Conservation (phyloP, 2,329 filamentous ascomycete species). For the Moelleriella libera region DNA sequence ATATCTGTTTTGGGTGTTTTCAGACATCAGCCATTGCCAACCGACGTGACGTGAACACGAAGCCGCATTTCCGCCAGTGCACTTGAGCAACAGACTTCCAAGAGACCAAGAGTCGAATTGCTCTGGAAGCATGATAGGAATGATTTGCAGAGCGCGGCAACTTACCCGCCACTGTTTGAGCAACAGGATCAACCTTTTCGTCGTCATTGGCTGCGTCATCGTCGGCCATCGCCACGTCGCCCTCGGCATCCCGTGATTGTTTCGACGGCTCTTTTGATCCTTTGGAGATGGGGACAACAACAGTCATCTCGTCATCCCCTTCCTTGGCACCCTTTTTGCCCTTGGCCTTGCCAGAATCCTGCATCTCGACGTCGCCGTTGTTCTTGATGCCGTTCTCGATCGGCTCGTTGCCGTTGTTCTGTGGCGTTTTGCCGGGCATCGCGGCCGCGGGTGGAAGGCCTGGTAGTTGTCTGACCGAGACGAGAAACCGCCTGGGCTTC, state of each 20-base stretch:
- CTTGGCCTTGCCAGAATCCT: conserved; percentile 52
- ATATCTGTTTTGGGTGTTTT: conserved; percentile 49
- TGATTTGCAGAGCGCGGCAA: not conserved
- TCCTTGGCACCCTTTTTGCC: conserved; percentile 51
- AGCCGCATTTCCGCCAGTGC: too few relatives aligned
- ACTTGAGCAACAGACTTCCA: too few relatives aligned
- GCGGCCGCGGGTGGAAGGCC: conserved; percentile 8
- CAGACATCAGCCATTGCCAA: not conserved
- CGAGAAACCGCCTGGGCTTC: not conserved
- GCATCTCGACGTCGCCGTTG: conserved; percentile 54
- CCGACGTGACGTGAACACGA: too few relatives aligned
- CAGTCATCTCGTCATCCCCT: conserved; percentile 67
- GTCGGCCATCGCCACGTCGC: conserved; percentile 59
- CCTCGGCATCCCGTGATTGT: conserved; percentile 45
- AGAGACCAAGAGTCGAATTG: too few relatives aligned
- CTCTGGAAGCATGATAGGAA: not conserved
- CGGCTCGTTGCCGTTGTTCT: conserved; percentile 57
- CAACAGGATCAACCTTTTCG: conserved; percentile 46
- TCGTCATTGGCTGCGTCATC: conserved; percentile 37
- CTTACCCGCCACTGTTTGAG: conserved; percentile 47
- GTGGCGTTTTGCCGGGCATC: conserved; percentile 63
- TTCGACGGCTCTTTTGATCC: conserved; percentile 42
- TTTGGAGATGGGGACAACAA: conserved; percentile 65
- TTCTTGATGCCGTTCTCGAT: conserved; percentile 53
- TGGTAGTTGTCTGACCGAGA: not conserved